Percentiles rank a stretch among this genome's conserved stretches.
phyloP scores from a whole-genome alignment of 2,329 filamentous ascomycete genomes.

The Alternaria brassicicola region DNA sequence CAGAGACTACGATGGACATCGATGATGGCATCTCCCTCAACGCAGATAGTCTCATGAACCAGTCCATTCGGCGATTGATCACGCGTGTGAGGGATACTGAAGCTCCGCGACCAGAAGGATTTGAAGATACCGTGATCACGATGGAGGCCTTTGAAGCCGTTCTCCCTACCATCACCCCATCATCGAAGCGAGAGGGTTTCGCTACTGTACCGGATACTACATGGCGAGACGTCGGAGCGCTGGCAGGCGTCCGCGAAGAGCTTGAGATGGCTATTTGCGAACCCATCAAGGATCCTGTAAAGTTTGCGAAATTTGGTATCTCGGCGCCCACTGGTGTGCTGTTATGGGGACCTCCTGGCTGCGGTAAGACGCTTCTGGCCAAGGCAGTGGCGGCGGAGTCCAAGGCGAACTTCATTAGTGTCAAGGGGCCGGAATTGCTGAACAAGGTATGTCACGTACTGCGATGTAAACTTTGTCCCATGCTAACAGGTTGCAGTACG shows the following conservation, averaged over 20 bases:
- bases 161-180: constrained; percentile 76
- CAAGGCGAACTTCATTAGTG: constrained; percentile 96
- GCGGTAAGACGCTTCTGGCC: constrained; percentile 93
- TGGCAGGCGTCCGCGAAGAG: constrained; percentile 78
- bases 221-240: constrained; percentile 89
- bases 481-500: constrained; percentile 61
- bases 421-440: constrained; percentile 93
- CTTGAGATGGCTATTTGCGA: constrained; percentile 86
- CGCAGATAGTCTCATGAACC: constrained; percentile 22
- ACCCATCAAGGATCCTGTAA: constrained; percentile 81
- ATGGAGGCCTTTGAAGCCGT: constrained; percentile 76
- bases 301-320: constrained; percentile 79
- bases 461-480: background rate
- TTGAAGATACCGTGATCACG: constrained; percentile 62
- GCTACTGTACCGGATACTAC: constrained; percentile 92
- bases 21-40: constrained; percentile 46
- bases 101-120: constrained; percentile 59
- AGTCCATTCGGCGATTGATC: constrained; percentile 54
- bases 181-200: constrained; percentile 90
- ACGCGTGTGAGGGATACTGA: constrained; percentile 57
- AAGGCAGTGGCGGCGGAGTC: constrained; percentile 96
- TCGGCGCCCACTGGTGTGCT: constrained; percentile 83
- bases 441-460: constrained; percentile 68
- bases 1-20: constrained; percentile 58
- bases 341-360: constrained; percentile 95